Evolutionary conservation across 139 green algal species (phyloP).

Genomic region (Chlorella sp.): DNA sequence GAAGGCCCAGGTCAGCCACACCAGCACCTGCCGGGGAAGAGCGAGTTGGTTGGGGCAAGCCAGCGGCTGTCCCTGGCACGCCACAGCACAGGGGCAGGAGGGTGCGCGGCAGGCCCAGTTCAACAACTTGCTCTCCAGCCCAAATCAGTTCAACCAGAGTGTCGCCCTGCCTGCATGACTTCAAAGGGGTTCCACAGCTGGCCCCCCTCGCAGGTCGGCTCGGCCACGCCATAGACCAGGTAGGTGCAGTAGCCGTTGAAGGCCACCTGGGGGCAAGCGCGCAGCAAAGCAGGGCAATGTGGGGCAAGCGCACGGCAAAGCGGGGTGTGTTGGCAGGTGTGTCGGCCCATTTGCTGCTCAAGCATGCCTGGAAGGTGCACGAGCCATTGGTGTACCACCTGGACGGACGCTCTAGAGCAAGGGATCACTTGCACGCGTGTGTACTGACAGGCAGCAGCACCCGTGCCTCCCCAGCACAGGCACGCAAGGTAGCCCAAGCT

Average conservation of each 20-base stretch:
- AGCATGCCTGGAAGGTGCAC: too few species aligned
- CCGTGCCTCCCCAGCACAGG: too few species aligned
- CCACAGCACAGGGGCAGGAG: neutral
- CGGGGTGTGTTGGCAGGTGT: too few species aligned
- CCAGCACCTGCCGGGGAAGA: slow-evolving; percentile 19
- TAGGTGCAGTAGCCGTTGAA: slow-evolving; percentile 36
- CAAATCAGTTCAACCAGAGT: neutral
- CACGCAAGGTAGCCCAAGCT: too few species aligned
- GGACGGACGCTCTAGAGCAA: too few species aligned
- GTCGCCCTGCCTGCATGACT: slow-evolving; percentile 19
- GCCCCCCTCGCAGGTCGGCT: neutral
- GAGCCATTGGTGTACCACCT: too few species aligned
- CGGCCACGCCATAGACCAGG: neutral
- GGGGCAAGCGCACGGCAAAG: too few species aligned
- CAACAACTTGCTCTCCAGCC: neutral
- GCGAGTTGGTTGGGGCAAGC: too few species aligned
- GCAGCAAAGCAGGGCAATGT: neutral
- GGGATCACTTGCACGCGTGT: too few species aligned
- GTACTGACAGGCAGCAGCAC: too few species aligned
- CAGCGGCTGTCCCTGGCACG: too few species aligned
- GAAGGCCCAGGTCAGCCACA: slow-evolving; percentile 52
- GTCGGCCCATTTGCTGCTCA: too few species aligned
- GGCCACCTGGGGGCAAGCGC: slow-evolving; percentile 20
- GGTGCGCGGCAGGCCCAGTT: neutral
- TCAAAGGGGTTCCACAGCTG: slow-evolving; percentile 14